Conservation (phyloP, 345 rosid genomes). For the Kernera saxatilis region DNA sequence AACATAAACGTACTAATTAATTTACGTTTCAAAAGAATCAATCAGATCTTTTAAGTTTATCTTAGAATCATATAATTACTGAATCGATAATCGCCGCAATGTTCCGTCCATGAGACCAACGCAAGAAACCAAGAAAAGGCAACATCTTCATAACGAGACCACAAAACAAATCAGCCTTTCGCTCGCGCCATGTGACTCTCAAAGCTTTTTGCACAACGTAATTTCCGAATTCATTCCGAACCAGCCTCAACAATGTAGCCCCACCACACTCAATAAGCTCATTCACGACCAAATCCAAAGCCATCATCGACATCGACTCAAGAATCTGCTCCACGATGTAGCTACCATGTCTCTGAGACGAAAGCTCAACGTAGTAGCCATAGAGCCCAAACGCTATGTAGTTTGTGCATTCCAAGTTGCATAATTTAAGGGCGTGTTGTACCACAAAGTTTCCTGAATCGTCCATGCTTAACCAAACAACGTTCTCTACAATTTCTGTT, state of each 20-base stretch:
- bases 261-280: background rate
- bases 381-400: background rate
- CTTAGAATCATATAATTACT: background rate
- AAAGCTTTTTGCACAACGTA: background rate
- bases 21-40: too few relatives aligned
- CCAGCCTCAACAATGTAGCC: background rate
- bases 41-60: too few relatives aligned
- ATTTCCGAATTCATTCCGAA: background rate
- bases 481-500: background rate
- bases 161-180: background rate
- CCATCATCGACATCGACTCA: background rate
- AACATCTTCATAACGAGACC: background rate
- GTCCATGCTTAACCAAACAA: background rate
- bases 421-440: background rate
- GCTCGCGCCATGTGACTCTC: background rate
- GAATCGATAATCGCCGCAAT: background rate
- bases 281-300: background rate
- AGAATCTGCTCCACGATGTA: background rate
- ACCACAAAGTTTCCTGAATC: background rate
- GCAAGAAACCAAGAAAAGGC: background rate
- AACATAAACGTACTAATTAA: too few relatives aligned
- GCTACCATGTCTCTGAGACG: background rate
- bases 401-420: background rate
- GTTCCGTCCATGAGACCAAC: background rate
- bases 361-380: background rate